A percentile compares a stretch with the other conserved stretches of the same genome.
These are phyloP conservation scores for Hordeum pubiflorum DNA, from an alignment of 202 grass and related monocot genomes.

Conservation along the genomic window DNA sequence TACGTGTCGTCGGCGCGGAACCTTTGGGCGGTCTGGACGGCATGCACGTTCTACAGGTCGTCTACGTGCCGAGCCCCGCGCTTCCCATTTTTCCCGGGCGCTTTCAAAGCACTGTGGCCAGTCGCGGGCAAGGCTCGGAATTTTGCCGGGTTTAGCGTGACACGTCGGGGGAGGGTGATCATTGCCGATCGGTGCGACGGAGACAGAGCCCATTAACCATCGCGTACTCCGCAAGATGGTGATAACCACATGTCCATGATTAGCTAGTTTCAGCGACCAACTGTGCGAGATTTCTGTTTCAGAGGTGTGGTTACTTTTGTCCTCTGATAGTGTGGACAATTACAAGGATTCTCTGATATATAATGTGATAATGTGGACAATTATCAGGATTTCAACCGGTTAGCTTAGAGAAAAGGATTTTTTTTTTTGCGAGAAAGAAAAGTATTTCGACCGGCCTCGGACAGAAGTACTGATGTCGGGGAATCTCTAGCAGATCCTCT, in stretches of 20 bases:
- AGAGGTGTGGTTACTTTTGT: not conserved
- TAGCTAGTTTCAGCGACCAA: not conserved
- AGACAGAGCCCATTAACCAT: not conserved
- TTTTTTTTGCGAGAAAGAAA: too few species aligned
- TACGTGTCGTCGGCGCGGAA: not conserved
- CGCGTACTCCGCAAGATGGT: not conserved
- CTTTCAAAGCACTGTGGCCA: not conserved
- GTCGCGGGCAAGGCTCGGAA: slow-evolving; percentile 1
- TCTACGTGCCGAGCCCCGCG: slow-evolving; percentile 9
- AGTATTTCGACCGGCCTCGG: too few species aligned
- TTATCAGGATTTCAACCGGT: not conserved
- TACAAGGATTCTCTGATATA: not conserved
- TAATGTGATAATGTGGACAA: too few species aligned
- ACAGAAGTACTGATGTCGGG: too few species aligned
- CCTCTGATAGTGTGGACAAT: not conserved
- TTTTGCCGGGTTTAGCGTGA: not conserved
- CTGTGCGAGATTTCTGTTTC: too few species aligned
- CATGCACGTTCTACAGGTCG: not conserved
- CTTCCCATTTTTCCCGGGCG: not conserved
- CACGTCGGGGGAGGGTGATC: slow-evolving; percentile 4
- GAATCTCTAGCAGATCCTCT: too few species aligned
- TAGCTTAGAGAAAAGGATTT: too few species aligned
- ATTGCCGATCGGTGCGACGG: slow-evolving; percentile 9
- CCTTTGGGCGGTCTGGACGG: not conserved
- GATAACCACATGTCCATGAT: not conserved